These are phyloP conservation scores for Lasiodiplodia citricola DNA, from an alignment of 2,329 filamentous ascomycete genomes.

Conservation along the genomic window DNA sequence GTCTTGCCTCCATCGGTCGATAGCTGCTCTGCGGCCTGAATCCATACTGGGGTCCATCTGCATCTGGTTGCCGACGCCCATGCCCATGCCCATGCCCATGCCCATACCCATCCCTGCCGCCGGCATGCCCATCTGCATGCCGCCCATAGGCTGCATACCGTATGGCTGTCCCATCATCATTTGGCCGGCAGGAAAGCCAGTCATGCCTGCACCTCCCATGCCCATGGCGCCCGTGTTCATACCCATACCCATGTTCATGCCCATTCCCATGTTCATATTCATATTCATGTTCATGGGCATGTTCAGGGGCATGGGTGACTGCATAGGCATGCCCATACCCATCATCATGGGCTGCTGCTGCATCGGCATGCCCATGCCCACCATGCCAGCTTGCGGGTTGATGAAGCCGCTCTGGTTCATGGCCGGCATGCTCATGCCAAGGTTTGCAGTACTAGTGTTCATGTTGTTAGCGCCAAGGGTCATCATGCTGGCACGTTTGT, in stretches of 20 bases:
- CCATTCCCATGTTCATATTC: conserved; percentile 24
- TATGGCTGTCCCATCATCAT: conserved; percentile 11
- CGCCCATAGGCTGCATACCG: conserved; percentile 16
- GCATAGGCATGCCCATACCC: conserved; percentile 27
- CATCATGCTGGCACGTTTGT: conserved; percentile 14
- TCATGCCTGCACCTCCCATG: conserved; percentile 16
- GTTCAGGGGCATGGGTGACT: conserved; percentile 19
- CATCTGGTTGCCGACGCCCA: conserved; percentile 29
- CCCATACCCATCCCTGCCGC: conserved; percentile 6
- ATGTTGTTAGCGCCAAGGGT: conserved; percentile 8
- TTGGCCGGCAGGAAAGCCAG: neutral
- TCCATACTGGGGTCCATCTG: conserved; percentile 43
- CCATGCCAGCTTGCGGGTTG: neutral
- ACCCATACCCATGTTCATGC: conserved; percentile 10
- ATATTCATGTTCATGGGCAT: conserved; percentile 28
- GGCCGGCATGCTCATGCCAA: neutral
- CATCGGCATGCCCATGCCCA: conserved; percentile 24
- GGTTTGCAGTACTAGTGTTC: neutral
- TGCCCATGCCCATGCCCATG: conserved; percentile 27
- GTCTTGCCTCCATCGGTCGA: conserved; percentile 64
- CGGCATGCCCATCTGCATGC: conserved; percentile 18
- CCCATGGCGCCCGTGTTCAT: conserved; percentile 27
- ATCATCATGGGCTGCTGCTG: conserved; percentile 12
- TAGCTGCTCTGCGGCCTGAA: conserved; percentile 59
- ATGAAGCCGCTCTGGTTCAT: neutral